Conservation (phyloP, 1,284 basidiomycete genomes). For the Ceratobasidium sp. region DNA sequence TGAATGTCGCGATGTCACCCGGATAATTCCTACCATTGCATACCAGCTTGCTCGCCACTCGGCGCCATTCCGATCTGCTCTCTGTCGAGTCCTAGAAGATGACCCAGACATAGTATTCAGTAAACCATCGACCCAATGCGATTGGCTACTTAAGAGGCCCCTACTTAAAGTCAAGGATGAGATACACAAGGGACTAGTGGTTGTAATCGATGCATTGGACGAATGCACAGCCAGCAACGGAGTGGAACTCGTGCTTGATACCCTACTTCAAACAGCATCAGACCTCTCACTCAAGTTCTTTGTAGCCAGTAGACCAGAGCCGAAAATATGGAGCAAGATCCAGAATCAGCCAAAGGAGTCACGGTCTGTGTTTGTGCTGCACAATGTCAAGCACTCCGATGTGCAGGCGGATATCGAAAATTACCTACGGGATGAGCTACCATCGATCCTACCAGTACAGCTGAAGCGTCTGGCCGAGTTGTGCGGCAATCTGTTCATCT, state of each 20-base stretch:
- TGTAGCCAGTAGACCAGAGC: not conserved
- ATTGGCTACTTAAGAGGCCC: not conserved
- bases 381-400: not conserved
- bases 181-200: no score
- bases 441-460: not conserved
- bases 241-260: no score
- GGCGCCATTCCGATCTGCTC: not conserved
- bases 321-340: not conserved
- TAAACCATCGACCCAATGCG: not conserved
- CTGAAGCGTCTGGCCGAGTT: not conserved
- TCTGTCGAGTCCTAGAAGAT: not conserved
- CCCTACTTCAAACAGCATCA: no score
- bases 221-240: no score
- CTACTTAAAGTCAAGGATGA: not conserved
- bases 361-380: not conserved
- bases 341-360: not conserved
- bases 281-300: no score
- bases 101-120: not conserved
- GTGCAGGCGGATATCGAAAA: not conserved
- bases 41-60: no score
- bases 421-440: not conserved
- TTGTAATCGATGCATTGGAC: no score
- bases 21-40: no score
- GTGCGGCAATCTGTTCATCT: not conserved
- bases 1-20: no score